A percentile compares a stretch with the other conserved stretches of the same genome.
These are phyloP conservation scores for Bjerkandera adusta DNA, from an alignment of 1,284 basidiomycete genomes.

Conservation along the genomic window DNA sequence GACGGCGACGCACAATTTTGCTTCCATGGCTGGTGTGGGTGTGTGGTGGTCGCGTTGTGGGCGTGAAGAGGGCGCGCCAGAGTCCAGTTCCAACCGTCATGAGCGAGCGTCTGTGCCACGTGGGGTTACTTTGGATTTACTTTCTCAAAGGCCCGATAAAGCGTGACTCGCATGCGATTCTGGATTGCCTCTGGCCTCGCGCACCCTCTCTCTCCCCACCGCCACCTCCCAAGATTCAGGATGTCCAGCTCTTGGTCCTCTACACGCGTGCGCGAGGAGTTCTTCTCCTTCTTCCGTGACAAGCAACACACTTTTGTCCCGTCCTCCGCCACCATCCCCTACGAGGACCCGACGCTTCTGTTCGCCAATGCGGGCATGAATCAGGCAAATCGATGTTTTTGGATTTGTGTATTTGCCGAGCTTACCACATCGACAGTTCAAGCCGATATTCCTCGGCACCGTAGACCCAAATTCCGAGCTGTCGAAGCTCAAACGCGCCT, in stretches of 20 bases:
- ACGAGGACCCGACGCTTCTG: slow-evolving; percentile 94
- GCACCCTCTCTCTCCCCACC: slow-evolving; percentile 7
- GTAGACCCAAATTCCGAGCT: slow-evolving; percentile 92
- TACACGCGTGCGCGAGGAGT: slow-evolving; percentile 67
- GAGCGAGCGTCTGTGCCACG: slow-evolving; percentile 5
- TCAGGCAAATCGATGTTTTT: no score
- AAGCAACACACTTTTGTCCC: slow-evolving; percentile 89
- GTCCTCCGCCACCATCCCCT: slow-evolving; percentile 94
- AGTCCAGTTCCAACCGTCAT: neutral
- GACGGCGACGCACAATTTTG: slow-evolving; percentile 4
- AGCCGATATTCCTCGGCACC: slow-evolving; percentile 94
- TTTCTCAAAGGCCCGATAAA: neutral
- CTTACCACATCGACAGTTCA: slow-evolving; percentile 64
- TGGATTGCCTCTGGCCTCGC: slow-evolving; percentile 1
- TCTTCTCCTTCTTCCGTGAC: slow-evolving; percentile 78
- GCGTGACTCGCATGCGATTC: slow-evolving; percentile 9
- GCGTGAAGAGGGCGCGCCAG: neutral
- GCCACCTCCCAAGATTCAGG: slow-evolving; percentile 8
- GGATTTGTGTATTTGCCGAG: slow-evolving; percentile 17
- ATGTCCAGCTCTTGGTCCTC: slow-evolving; percentile 61
- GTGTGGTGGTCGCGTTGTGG: slow-evolving; percentile 19
- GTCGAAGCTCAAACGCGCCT: slow-evolving; percentile 88
- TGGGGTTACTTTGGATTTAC: no score
- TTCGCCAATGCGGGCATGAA: slow-evolving; percentile 99
- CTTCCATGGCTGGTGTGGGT: slow-evolving; percentile 9